A percentile compares a stretch with the other conserved stretches of the same genome.
Conservation (phyloP, 805 yeast genomes). For the Saturnispora silvae region DNA sequence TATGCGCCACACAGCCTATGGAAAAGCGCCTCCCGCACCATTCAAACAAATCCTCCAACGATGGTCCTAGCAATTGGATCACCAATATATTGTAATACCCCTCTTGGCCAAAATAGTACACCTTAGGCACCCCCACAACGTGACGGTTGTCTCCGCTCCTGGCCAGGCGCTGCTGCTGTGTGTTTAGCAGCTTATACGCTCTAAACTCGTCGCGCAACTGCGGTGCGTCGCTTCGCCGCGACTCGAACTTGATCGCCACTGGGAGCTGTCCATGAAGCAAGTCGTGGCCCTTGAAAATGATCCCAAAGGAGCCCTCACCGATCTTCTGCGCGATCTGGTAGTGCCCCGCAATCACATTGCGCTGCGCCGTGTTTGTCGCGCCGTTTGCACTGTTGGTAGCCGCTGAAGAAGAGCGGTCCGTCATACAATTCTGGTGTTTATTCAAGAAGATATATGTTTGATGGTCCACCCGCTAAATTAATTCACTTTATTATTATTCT, state of each 20-base stretch:
- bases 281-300: slow-evolving; percentile 73
- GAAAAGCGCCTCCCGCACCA: slow-evolving; percentile 78
- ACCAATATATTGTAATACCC: slow-evolving; percentile 72
- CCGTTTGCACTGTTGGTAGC: background rate
- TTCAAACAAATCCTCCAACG: slow-evolving; percentile 73
- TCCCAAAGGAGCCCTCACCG: slow-evolving; percentile 84
- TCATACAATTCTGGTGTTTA: too few species aligned
- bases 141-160: slow-evolving; percentile 17
- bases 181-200: slow-evolving; percentile 62
- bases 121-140: slow-evolving; percentile 63
- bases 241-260: slow-evolving; percentile 73
- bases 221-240: slow-evolving; percentile 73
- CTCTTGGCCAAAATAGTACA: slow-evolving; percentile 78
- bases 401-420: background rate
- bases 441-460: too few species aligned
- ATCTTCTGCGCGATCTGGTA: slow-evolving; percentile 75
- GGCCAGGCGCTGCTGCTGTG: slow-evolving; percentile 30
- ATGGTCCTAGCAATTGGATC: slow-evolving; percentile 74
- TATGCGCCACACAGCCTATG: slow-evolving; percentile 60
- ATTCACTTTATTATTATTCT: too few species aligned
- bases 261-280: slow-evolving; percentile 46
- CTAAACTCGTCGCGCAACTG: slow-evolving; percentile 74
- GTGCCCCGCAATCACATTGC: slow-evolving; percentile 42
- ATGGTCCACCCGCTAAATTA: too few species aligned
- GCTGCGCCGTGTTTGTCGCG: background rate